Percentiles rank a stretch among this genome's conserved stretches.
Conservation (phyloP, 768 basidiomycete genomes). For the Baorangia bicolor region DNA sequence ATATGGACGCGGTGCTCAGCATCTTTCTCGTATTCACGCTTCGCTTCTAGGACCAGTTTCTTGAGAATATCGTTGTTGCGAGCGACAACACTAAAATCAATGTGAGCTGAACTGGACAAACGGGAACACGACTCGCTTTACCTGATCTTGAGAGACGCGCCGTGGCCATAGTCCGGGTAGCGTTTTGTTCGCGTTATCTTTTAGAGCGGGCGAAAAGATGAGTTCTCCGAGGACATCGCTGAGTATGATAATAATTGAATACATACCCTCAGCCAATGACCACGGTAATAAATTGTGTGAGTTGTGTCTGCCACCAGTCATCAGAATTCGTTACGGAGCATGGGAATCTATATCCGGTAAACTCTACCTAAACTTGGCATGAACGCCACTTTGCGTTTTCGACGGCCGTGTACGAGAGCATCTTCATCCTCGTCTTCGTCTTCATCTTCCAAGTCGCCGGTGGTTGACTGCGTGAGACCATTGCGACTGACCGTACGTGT, state of each 20-base stretch:
- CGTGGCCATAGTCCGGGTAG: slow-evolving; percentile 73
- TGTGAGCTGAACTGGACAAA: slow-evolving; percentile 19
- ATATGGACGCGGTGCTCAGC: slow-evolving; percentile 89
- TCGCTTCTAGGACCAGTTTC: slow-evolving; percentile 82
- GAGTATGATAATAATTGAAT: slow-evolving; percentile 3
- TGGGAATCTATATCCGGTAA: slow-evolving; percentile 12
- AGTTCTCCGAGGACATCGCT: slow-evolving; percentile 18
- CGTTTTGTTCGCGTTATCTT: slow-evolving; percentile 82
- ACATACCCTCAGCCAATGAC: slow-evolving; percentile 81
- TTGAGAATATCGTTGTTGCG: slow-evolving; percentile 87
- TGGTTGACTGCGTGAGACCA: slow-evolving; percentile 62
- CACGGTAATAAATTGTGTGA: slow-evolving; percentile 87
- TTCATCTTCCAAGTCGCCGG: slow-evolving; percentile 80
- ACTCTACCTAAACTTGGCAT: slow-evolving; percentile 77
- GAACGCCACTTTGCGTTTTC: slow-evolving; percentile 79
- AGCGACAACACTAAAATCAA: slow-evolving; percentile 66
- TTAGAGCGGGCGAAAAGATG: slow-evolving; percentile 15
- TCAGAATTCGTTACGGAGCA: slow-evolving; percentile 14
- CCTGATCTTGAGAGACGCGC: slow-evolving; percentile 79
- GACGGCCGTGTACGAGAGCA: slow-evolving; percentile 60
- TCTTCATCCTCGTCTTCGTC: slow-evolving; percentile 63
- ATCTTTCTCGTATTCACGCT: slow-evolving; percentile 87
- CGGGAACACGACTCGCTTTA: slow-evolving; percentile 26
- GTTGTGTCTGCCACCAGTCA: slow-evolving; percentile 60
- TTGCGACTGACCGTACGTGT: slow-evolving; percentile 69